phyloP scores from a whole-genome alignment of 225 moss, liverwort and hornwort genomes.

The Rhytidiadelphus loreus region DNA sequence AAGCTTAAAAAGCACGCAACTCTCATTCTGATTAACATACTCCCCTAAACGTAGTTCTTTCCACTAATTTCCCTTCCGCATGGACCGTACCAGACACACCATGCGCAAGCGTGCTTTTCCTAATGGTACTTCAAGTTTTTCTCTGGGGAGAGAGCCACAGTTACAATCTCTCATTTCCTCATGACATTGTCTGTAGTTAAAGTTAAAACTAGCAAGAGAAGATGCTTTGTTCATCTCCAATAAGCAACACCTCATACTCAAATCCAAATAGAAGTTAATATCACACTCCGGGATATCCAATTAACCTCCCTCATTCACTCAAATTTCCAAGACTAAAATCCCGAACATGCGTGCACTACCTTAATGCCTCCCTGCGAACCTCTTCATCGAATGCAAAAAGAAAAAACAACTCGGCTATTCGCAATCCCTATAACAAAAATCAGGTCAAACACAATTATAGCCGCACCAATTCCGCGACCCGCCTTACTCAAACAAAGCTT shows the following conservation, averaged over 20 bases:
- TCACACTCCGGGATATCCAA: background rate
- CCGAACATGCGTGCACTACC: background rate
- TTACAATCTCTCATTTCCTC: background rate
- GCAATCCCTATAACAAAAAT: background rate
- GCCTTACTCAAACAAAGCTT: background rate
- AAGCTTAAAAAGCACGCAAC: background rate
- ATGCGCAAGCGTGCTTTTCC: background rate
- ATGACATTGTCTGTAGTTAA: conserved; percentile 9
- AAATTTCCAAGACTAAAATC: background rate
- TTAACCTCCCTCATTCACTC: background rate
- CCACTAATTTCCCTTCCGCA: background rate
- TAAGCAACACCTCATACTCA: background rate
- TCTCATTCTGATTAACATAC: background rate
- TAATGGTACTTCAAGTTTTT: background rate
- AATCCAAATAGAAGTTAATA: background rate
- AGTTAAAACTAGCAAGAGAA: background rate
- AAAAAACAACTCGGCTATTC: background rate
- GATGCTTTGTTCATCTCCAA: background rate
- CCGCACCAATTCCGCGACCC: background rate
- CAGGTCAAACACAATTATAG: background rate
- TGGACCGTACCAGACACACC: background rate
- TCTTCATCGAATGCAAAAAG: background rate
- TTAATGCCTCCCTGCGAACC: background rate
- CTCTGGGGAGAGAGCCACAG: background rate
- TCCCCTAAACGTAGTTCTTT: background rate